phyloP scores from a whole-genome alignment of 257 asterid species.

The Rauvolfia tetraphylla region DNA sequence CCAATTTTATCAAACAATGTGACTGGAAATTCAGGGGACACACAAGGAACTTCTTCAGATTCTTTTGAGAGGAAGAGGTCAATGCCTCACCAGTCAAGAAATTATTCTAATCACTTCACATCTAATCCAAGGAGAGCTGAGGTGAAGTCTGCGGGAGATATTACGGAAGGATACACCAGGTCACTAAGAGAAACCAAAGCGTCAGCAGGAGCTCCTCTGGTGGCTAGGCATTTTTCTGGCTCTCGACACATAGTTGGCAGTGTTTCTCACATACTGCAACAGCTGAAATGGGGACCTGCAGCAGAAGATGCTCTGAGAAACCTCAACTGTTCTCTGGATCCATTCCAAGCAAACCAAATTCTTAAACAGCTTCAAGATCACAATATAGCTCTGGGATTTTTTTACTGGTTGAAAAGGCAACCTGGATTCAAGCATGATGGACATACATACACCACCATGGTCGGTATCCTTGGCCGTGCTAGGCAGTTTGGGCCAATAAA shows the following conservation, averaged over 20 bases:
- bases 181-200: constrained; percentile 38
- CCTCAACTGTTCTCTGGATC: constrained; percentile 55
- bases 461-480: constrained; percentile 94
- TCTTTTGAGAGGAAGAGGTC: constrained; percentile 39
- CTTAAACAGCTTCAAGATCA: constrained; percentile 81
- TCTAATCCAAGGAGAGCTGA: constrained; percentile 40
- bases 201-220: constrained; percentile 31
- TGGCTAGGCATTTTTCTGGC: constrained; percentile 35
- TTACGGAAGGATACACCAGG: constrained; percentile 39
- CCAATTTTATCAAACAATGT: constrained; percentile 20
- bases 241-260: constrained; percentile 48
- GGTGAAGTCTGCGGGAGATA: constrained; percentile 34
- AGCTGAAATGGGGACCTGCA: constrained; percentile 67
- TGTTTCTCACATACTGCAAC: constrained; percentile 53
- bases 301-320: constrained; percentile 66
- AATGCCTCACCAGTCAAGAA: constrained; percentile 48
- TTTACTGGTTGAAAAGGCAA: constrained; percentile 77
- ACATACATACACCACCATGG: constrained; percentile 93
- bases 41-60: constrained; percentile 27
- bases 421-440: constrained; percentile 91
- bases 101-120: constrained; percentile 33
- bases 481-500: constrained; percentile 65
- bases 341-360: constrained; percentile 88
- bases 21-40: constrained; percentile 28
- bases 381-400: constrained; percentile 69